Evolutionary conservation across 768 basidiomycete genomes (phyloP).

Genomic region (Lentinula detonsa): DNA sequence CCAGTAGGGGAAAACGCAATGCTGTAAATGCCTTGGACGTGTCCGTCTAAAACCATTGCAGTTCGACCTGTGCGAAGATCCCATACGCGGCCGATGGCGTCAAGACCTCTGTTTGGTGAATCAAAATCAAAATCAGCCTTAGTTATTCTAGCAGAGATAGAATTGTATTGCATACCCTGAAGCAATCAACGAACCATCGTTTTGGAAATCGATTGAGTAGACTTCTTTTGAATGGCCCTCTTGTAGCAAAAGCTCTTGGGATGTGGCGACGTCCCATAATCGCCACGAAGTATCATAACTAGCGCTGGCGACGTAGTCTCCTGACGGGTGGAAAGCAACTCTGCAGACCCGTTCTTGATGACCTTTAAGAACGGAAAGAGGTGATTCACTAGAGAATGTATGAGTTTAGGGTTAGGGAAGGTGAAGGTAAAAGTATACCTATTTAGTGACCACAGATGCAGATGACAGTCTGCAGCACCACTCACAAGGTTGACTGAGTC

Average conservation of each 20-base stretch:
- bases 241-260: constrained; percentile 81
- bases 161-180: constrained; percentile 66
- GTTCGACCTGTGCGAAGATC: constrained; percentile 92
- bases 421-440: constrained; percentile 37
- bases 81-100: constrained; percentile 97
- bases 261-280: constrained; percentile 85
- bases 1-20: constrained; percentile 95
- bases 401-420: constrained; percentile 4
- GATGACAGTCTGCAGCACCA: constrained; percentile 80
- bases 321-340: constrained; percentile 95
- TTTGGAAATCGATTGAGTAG: constrained; percentile 92
- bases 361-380: constrained; percentile 81
- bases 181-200: constrained; percentile 87
- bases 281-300: constrained; percentile 98
- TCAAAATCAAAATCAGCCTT: neutral
- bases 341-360: constrained; percentile 90
- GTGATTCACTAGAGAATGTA: constrained; percentile 57
- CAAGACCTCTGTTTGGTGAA: constrained; percentile 65
- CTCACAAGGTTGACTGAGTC: constrained; percentile 80
- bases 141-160: neutral
- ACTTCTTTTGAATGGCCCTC: constrained; percentile 98
- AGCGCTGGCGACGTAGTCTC: constrained; percentile 88
- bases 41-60: constrained; percentile 97
- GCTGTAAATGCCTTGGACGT: constrained; percentile 86
- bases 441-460: constrained; percentile 86